Evolutionary conservation across 1,284 basidiomycete species (phyloP).

Genomic region (Meripilus lineatus): DNA sequence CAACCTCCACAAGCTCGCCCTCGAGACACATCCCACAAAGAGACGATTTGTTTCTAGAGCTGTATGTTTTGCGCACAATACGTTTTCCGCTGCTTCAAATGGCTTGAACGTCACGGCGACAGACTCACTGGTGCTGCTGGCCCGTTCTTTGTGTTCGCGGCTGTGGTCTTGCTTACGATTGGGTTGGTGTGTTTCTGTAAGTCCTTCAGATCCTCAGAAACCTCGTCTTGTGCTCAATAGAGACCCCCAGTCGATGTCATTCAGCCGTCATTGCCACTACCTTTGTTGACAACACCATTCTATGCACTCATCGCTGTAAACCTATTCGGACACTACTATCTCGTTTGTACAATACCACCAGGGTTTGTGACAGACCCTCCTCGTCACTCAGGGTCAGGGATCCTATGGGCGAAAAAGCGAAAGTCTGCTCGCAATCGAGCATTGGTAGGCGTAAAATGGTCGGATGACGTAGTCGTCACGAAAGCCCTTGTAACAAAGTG

Average conservation of each 20-base stretch:
- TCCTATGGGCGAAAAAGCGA: slow-evolving; percentile 51
- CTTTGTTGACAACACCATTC: slow-evolving; percentile 54
- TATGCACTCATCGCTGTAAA: slow-evolving; percentile 77
- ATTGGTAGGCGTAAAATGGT: slow-evolving; percentile 35
- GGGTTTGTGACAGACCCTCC: slow-evolving; percentile 63
- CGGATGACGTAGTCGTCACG: slow-evolving; percentile 44
- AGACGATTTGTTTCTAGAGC: not conserved
- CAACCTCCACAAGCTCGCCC: too few relatives aligned
- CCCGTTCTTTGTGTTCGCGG: slow-evolving; percentile 82
- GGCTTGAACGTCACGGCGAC: slow-evolving; percentile 75
- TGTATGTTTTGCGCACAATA: slow-evolving; percentile 21
- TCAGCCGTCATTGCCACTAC: slow-evolving; percentile 46
- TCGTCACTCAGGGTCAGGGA: slow-evolving; percentile 31
- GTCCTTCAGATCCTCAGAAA: slow-evolving; percentile 26
- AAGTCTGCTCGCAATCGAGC: slow-evolving; percentile 18
- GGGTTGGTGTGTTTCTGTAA: slow-evolving; percentile 82
- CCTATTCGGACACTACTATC: slow-evolving; percentile 80
- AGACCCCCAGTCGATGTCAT: slow-evolving; percentile 70
- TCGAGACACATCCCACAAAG: too few relatives aligned
- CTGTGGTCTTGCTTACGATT: slow-evolving; percentile 62
- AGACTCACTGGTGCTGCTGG: slow-evolving; percentile 86
- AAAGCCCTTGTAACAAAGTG: slow-evolving; percentile 56
- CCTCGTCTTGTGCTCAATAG: not conserved
- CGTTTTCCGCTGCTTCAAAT: slow-evolving; percentile 86
- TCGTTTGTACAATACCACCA: slow-evolving; percentile 73